Base-by-base conservation (phyloP, 2,329 filamentous ascomycete species). In the Diatrype stigma region DNA sequence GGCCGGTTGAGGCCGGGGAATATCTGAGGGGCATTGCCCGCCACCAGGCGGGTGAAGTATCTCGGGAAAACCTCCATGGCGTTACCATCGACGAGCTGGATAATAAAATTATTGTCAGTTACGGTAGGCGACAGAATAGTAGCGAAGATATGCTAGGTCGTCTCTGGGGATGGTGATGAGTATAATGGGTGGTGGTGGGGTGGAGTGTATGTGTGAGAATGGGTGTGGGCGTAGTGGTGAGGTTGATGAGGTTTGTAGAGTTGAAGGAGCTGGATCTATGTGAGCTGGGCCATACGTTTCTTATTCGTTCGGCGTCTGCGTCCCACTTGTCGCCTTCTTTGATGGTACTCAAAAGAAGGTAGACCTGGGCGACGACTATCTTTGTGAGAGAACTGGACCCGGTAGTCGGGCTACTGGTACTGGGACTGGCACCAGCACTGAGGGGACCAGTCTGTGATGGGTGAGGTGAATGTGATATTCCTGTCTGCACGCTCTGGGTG, bases 61-160 rank as follows among this genome's bases (percentile, higher is more conserved):
- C 92, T 95, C 54, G 90, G 86, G 70, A 92, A 96, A 68, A 96
- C 91, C 80, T 99, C 95, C 93, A 99, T 99, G 68, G 92, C 92
- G 91, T 96, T 87, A 65, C 93, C 92, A 83, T 96, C 87, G 75
- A 97, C 87, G 70, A 97, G 85, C 89, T 96, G 58, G n/a, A 56
- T 34, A 46, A 34, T 22, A 3, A 23, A 17, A 38, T 26, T 35
- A 30, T 53, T 19, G 50, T 64, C 42, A 63, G 58, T 46, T 8
- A 44, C n/a, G 22, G 40, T 23, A n/a, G 2, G 22, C 45, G 22
- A 26, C 17, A 50, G 35, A 35, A 51, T 14, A 51, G 48, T 23
- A 53, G 40, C 52, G 50, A 45, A 19, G 45, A 40, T 17, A 17
- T 21, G 37, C 22, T 38, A 45, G 35, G 2, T 47, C 37, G n/a